These are phyloP conservation scores for Globisporangium mamillatum DNA, from an alignment of 352 stramenopile species.

Conservation along the genomic window DNA sequence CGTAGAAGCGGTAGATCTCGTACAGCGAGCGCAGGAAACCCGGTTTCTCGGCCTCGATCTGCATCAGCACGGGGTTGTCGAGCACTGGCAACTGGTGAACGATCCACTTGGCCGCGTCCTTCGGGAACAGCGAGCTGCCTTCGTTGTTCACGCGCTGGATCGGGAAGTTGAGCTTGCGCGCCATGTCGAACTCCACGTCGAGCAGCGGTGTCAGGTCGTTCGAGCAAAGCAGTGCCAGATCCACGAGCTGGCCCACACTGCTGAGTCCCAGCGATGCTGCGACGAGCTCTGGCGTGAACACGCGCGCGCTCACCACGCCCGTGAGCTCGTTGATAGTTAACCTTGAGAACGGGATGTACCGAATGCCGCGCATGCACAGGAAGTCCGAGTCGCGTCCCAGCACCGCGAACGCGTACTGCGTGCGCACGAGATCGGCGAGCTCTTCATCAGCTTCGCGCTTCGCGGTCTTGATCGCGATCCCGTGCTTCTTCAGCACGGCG, in stretches of 20 bases:
- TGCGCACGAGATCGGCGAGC: slow-evolving; percentile 60
- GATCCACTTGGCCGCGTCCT: slow-evolving; percentile 61
- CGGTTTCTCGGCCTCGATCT: slow-evolving; percentile 39
- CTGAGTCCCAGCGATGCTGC: slow-evolving; percentile 55
- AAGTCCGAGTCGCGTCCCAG: slow-evolving; percentile 89
- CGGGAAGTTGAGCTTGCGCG: slow-evolving; percentile 49
- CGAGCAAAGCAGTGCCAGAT: slow-evolving; percentile 80
- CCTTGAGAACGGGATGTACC: slow-evolving; percentile 78
- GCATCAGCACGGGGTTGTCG: slow-evolving; percentile 48
- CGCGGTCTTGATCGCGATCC: slow-evolving; percentile 47
- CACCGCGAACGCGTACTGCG: slow-evolving; percentile 52
- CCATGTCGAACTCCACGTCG: slow-evolving; percentile 62
- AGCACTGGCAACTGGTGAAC: slow-evolving; percentile 45
- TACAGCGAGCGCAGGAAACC: slow-evolving; percentile 55
- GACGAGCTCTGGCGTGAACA: slow-evolving; percentile 72
- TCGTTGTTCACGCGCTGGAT: slow-evolving; percentile 32
- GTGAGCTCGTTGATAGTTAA: slow-evolving; percentile 28
- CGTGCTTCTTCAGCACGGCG: slow-evolving; percentile 48
- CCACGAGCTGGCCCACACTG: slow-evolving; percentile 65
- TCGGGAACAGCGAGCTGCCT: slow-evolving; percentile 34
- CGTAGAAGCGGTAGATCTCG: slow-evolving; percentile 82
- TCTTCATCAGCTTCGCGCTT: slow-evolving; percentile 75
- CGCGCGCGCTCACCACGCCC: slow-evolving; percentile 45
- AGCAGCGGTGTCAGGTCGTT: slow-evolving; percentile 86
- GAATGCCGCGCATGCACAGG: slow-evolving; percentile 73